Conservation (phyloP, 1,284 basidiomycete genomes). For the Naganishia sp. region DNA sequence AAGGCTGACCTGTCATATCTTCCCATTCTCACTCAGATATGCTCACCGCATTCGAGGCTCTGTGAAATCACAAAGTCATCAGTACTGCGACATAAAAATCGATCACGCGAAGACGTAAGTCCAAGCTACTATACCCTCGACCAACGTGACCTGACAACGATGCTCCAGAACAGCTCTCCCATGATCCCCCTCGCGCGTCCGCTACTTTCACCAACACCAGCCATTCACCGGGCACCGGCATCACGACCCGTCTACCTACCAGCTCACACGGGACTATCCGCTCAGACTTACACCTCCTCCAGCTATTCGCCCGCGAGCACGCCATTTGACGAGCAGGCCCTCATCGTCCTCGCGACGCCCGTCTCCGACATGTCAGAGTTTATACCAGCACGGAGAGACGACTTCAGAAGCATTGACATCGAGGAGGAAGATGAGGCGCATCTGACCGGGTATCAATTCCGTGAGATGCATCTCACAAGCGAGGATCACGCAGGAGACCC, state of each 20-base stretch:
- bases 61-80: no score
- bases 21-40: no score
- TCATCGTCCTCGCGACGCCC: neutral
- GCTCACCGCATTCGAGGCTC: no score
- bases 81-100: no score
- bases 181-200: neutral
- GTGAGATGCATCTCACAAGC: constrained; percentile 8
- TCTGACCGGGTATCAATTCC: neutral
- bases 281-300: constrained; percentile 13
- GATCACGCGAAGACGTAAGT: no score
- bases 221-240: constrained; percentile 8
- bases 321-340: constrained; percentile 1
- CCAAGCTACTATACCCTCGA: no score
- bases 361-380: neutral
- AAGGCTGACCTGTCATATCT: no score
- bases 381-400: neutral
- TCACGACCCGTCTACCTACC: constrained; percentile 6
- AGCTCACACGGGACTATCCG: constrained; percentile 17
- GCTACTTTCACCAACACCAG: neutral
- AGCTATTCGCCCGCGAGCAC: constrained; percentile 9
- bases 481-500: constrained; percentile 60
- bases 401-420: neutral
- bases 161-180: no score
- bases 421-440: constrained; percentile 2
- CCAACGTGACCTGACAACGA: no score